Evolutionary conservation across 2,329 filamentous ascomycete species (phyloP).

Genomic region (Hypoxylon sp.): DNA sequence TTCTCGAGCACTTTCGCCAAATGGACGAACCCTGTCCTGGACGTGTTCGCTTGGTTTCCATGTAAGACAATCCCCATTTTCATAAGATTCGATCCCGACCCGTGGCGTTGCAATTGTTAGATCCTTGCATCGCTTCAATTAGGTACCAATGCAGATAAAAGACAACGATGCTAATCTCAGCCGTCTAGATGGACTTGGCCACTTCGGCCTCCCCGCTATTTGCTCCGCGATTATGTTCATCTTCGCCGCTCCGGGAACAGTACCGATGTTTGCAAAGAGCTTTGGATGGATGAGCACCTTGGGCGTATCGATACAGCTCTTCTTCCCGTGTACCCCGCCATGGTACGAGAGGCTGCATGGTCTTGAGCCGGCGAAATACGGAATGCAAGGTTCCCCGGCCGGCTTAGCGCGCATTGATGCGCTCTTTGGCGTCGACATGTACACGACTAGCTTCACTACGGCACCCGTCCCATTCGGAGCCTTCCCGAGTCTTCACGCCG

Average conservation of each 20-base stretch:
- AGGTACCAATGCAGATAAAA: background rate
- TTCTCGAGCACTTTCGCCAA: conserved; percentile 95
- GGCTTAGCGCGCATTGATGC: conserved; percentile 90
- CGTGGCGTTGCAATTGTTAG: background rate
- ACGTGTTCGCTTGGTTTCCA: conserved; percentile 92
- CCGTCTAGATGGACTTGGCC: conserved; percentile 78
- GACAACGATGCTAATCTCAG: conserved; percentile 14
- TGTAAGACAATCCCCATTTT: conserved; percentile 57
- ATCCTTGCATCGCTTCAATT: background rate
- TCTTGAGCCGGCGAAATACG: conserved; percentile 90
- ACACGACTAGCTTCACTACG: conserved; percentile 91
- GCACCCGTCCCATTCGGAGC: conserved; percentile 95
- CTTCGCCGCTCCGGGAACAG: conserved; percentile 87
- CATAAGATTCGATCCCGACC: background rate
- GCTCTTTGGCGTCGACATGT: conserved; percentile 91
- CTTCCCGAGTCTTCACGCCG: conserved; percentile 93
- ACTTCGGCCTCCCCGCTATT: conserved; percentile 88
- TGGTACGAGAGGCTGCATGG: conserved; percentile 98
- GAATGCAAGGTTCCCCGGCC: conserved; percentile 89
- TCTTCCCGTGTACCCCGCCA: conserved; percentile 94
- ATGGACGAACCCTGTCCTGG: conserved; percentile 85
- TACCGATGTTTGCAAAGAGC: conserved; percentile 85
- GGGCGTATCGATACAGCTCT: conserved; percentile 88
- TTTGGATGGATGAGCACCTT: conserved; percentile 95
- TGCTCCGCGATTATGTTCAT: conserved; percentile 86